Percentiles rank a stretch among this genome's conserved stretches.
Evolutionary conservation across 768 basidiomycete species (phyloP).

Genomic region (Suillus luteus): DNA sequence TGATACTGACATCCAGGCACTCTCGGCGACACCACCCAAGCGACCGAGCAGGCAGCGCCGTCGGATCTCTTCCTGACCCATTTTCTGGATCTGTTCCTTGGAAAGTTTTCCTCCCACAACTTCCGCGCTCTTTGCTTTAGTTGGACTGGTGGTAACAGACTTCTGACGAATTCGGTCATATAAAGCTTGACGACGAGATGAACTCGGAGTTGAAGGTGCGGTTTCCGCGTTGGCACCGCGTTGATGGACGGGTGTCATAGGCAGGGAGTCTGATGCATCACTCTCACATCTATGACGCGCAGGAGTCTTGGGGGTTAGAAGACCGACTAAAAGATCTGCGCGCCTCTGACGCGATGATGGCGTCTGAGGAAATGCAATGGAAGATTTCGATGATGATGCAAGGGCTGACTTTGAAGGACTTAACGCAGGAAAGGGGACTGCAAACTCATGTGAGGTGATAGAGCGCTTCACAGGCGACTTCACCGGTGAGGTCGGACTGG

Average conservation of each 20-base stretch:
- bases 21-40: conserved; percentile 80
- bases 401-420: conserved; percentile 37
- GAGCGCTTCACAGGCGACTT: conserved; percentile 35
- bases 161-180: conserved; percentile 80
- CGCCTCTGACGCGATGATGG: conserved; percentile 53
- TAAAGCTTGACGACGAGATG: conserved; percentile 75
- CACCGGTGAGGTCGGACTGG: conserved; percentile 38
- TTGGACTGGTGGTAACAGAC: conserved; percentile 68
- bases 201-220: conserved; percentile 67
- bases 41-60: conserved; percentile 77
- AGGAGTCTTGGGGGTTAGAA: conserved; percentile 40
- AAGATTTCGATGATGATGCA: conserved; percentile 47
- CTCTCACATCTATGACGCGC: conserved; percentile 49
- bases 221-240: conserved; percentile 55
- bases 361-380: conserved; percentile 62
- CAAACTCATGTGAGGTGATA: conserved; percentile 16
- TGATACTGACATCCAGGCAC: conserved; percentile 77
- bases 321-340: conserved; percentile 35
- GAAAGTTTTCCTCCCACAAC: conserved; percentile 50
- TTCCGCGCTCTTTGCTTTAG: conserved; percentile 49
- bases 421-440: conserved; percentile 46
- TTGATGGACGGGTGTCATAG: conserved; percentile 70
- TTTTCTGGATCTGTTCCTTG: conserved; percentile 66
- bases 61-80: conserved; percentile 78
- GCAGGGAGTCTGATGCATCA: conserved; percentile 40